Base-by-base conservation (phyloP, 2,329 filamentous ascomycete genomes). In the Cercospora beticola region DNA sequence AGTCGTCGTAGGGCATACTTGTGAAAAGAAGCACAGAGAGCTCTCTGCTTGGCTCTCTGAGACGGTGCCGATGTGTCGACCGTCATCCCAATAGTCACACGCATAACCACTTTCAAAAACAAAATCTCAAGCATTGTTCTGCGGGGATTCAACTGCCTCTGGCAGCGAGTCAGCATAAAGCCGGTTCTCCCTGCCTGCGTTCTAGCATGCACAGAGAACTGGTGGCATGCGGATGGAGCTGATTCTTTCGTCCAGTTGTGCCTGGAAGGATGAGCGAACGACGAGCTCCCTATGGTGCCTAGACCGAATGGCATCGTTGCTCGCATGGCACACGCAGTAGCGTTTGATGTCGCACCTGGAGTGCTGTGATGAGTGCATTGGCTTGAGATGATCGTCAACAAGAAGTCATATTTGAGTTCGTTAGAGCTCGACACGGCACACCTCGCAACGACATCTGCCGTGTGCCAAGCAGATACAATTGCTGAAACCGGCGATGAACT, bases 371-470 rank as follows among this genome's bases (percentile, higher is more conserved):
- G 5, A 18, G 18, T 26, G 4, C 54, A 21, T 26, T 33, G 54
- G 26, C 54, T 28, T 58, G 8, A 26, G 14, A n/a, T 10, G 54
- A 31, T 58, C 21, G 46, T 23, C 54, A 31, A 10, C 7, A 31
- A 28, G 54, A 58, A 33, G 54, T 31, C 30, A 31, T 31, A 58
- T 58, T 58, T 58, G 54, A 58, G 54, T 58, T 58, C 30, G 28
- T 28, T 58, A 58, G 54, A 57, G 54, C 54, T 28, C 23, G 28
- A 57, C 54, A 14, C 54, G 54, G 26, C 54, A 52, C 46, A 52
- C 23, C 21, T 52, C 7, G 46, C 12, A 23, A 12, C 46, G 46
- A 52, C 46, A 52, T 52, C 46, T 52, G 46, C 46, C 46, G 43
- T 23, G 46, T 52, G 46, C 46, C 46, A 52, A 52, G 46, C 21